Base-by-base conservation (phyloP, 495 filamentous ascomycete genomes). In the Aspergillus cristatus region DNA sequence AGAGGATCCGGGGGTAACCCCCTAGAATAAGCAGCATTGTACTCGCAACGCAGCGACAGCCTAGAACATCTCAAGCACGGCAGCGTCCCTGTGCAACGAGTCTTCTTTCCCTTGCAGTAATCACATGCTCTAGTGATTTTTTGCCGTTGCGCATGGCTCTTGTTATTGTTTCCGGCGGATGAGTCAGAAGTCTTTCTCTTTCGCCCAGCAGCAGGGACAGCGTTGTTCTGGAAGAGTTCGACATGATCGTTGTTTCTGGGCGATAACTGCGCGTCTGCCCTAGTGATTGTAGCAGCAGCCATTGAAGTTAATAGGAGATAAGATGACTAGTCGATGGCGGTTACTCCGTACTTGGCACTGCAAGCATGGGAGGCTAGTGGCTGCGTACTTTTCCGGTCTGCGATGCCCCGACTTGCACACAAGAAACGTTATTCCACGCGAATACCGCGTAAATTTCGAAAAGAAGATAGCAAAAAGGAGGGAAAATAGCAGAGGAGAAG, bases 41-140 rank as follows among this genome's bases (percentile, higher is more conserved):
- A 70, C 47, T 53, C 49, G 43, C 67, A 70, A 7, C 42, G n/a
- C 1, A 67, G 48, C 15, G 57, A 63, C 10, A 64, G 51, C 17
- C 57, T 53, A 7, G 57, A 56, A 32, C 67, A 70, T 38, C 62
- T 43, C 6, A 51, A 47, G 34, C 67, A 70, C 1, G 67, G 65
- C n/a, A 66, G 31, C 2, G 65, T 68, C 18, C 67, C 67, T 0
- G 58, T 68, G 34, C 67, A 70, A 17, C 57, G 54, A 2, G 63
- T 66, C 45, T 70, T 70, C 44, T 66, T 67, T 14, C 53, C 42
- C 50, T 70, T 70, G 51, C 67, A 70, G 25, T 51, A 58, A 46
- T 70, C 67, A 49, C 67, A 70, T 29, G 67, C 67, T 34, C 67
- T 45, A 25, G 65, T 70, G 39, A 68, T 67, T 40, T 65, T 64